A percentile compares a stretch with the other conserved stretches of the same genome.
Evolutionary conservation across 306 rosid genomes (phyloP).

Genomic region (Pyrus betulifolia): DNA sequence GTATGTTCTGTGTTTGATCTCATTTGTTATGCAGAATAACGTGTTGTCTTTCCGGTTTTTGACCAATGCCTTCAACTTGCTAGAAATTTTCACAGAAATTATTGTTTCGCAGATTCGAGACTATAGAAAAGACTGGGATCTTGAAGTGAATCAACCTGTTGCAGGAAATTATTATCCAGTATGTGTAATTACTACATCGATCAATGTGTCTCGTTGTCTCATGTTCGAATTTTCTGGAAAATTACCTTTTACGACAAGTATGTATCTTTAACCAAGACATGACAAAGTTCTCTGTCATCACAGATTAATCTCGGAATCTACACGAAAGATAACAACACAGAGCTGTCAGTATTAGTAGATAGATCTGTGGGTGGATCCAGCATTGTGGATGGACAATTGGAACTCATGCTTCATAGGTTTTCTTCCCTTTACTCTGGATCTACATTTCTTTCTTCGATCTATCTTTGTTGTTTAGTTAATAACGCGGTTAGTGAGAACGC

Average conservation of each 20-base stretch:
- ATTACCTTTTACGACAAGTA: background rate
- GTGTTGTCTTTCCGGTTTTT: background rate
- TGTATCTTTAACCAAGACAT: background rate
- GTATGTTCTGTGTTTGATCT: slow-evolving; percentile 13
- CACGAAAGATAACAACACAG: slow-evolving; percentile 45
- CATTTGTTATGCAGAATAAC: background rate
- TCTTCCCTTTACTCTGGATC: background rate
- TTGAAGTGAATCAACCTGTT: slow-evolving; percentile 74
- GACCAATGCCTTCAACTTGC: background rate
- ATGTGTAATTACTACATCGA: slow-evolving; percentile 2
- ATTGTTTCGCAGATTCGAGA: slow-evolving; percentile 52
- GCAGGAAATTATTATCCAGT: slow-evolving; percentile 96
- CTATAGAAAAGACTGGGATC: slow-evolving; percentile 69
- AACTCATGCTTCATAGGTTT: slow-evolving; percentile 86
- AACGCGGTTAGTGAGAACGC: background rate
- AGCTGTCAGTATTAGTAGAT: slow-evolving; percentile 68
- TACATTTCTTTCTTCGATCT: background rate
- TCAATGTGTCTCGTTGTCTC: background rate
- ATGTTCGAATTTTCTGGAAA: background rate
- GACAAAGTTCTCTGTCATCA: slow-evolving; percentile 8
- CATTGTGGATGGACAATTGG: slow-evolving; percentile 66
- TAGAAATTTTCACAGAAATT: background rate
- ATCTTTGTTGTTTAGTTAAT: background rate
- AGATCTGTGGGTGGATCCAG: slow-evolving; percentile 85
- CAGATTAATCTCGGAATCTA: slow-evolving; percentile 77